Evolutionary conservation across 1,284 basidiomycete genomes (phyloP), one percentile per base, ranked within the genome.

Genomic region (Spongispora temasekensis): DNA sequence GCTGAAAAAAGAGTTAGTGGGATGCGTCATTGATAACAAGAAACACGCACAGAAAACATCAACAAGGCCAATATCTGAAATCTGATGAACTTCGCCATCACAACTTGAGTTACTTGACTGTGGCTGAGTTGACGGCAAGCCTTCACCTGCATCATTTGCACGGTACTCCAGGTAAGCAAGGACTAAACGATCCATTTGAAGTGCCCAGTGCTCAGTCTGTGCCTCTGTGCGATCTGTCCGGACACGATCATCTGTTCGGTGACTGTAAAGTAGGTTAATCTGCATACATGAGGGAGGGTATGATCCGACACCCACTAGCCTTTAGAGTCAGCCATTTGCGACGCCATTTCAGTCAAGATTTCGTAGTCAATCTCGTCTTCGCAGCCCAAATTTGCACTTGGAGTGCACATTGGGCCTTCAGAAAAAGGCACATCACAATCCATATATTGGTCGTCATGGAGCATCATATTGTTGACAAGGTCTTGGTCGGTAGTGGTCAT

Each of bases 21-120:
- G 42, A 46, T 46, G 7, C 42, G n/a, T 25, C 23, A 10, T 46
- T 23, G 42, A 13, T 21, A 46, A 12, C 42, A 17, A 46, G 42
- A n/a, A 46, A 46, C 25, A 46, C 42, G 21, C 42, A 46, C 23
- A 13, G 42, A 46, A 46, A 46, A 46, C 25, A 46, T 46, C 42
- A 46, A 46, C 42, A 25, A 46, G n/a, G n/a, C n/a, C 25, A 5
- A 60, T 57, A 0, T 55, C n/a, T 58, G 58, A 56, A 53, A 48
- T 56, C 1, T 5, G 6, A 53, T 60, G 56, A 19, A 60, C 58
- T 7, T 5, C 7, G 4, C 4, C 44, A n/a, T 48, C 54, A 46
- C 57, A 50, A 2, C 12, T 6, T 19, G 50, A 57, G 13, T 15
- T 15, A 34, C 32, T 34, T 15, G 32, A 8, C 15, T 34, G 32